Evolutionary conservation across 306 rosid species (phyloP), one percentile per base, ranked within the genome.

Genomic region (Prunus mume): DNA sequence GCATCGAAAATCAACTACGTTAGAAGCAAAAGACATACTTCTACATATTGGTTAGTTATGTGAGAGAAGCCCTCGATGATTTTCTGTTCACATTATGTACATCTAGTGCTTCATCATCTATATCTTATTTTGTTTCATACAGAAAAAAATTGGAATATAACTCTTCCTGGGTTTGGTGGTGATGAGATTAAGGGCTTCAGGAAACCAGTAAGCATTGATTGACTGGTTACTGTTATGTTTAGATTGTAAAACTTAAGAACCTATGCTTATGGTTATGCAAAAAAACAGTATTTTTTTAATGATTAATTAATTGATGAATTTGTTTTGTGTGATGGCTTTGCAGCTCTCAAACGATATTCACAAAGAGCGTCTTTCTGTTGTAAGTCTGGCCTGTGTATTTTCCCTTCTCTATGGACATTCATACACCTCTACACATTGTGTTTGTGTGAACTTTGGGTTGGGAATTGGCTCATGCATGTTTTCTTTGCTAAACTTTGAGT

Each of bases 1-100:
- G 87, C 99, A 95, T 84, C 81, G 97, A 46, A 95, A 92, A 86
- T 95, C 99, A 52, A 79, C 89, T 49, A 87, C 89, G 5, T 79
- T 95, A 84, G 97, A 95, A 78, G 90, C 97, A 46, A 95, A 90
- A 73, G 99, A 95, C 86, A 86, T 95, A 85, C 99, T 95, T 78
- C 78, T 92, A 73, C 96, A 92, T 88, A 87, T 95, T 64, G 97
- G 97, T 95, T 78, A 78, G 96, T 88, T 78, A 52, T 78, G 69
- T 65, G 47, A 78, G 78, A 46, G 72, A 72, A 72, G 41, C 55
- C 14, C 20, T 70, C 58, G 20, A 3, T 61, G 27, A 54, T 63
- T 76, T 13, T 62, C 41, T 56, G 55, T 68, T 69, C 10, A 18
- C 43, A 73, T 45, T 69, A 28, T 66, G 27, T 34, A 27, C 76